Percentiles rank a stretch among this genome's conserved stretches.
phyloP scores from a whole-genome alignment of 2,329 filamentous ascomycete genomes.

The Leptodontidium sp. region DNA sequence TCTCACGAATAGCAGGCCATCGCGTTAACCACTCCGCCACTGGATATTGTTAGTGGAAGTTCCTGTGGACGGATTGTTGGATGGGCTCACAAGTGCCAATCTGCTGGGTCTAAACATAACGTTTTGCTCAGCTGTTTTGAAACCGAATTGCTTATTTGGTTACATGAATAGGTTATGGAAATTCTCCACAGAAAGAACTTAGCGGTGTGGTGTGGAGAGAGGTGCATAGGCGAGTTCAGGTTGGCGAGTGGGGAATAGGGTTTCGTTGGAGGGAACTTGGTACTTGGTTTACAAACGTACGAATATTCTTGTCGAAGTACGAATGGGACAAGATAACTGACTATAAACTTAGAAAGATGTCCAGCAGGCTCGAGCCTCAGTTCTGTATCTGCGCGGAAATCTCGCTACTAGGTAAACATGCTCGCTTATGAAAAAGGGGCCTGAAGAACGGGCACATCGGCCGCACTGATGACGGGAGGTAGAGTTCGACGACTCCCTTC shows the following conservation, averaged over 20 bases:
- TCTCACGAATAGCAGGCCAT: constrained; percentile 37
- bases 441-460: no score
- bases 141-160: neutral
- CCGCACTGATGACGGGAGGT: no score
- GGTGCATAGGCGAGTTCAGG: constrained; percentile 4
- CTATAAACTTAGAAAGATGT: no score
- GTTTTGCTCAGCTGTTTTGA: constrained; percentile 12
- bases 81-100: constrained; percentile 29
- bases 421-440: no score
- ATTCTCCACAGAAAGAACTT: neutral
- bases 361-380: no score
- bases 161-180: neutral
- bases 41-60: neutral
- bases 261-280: neutral
- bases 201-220: constrained; percentile 5
- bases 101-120: neutral
- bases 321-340: no score
- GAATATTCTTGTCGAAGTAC: no score
- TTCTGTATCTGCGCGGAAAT: no score
- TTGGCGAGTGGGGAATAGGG: neutral
- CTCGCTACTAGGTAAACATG: no score
- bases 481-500: no score
- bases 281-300: neutral
- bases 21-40: constrained; percentile 37
- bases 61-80: neutral